These are phyloP conservation scores for Handroanthus guayacan DNA, from an alignment of 257 asterid species.

Conservation along the genomic window DNA sequence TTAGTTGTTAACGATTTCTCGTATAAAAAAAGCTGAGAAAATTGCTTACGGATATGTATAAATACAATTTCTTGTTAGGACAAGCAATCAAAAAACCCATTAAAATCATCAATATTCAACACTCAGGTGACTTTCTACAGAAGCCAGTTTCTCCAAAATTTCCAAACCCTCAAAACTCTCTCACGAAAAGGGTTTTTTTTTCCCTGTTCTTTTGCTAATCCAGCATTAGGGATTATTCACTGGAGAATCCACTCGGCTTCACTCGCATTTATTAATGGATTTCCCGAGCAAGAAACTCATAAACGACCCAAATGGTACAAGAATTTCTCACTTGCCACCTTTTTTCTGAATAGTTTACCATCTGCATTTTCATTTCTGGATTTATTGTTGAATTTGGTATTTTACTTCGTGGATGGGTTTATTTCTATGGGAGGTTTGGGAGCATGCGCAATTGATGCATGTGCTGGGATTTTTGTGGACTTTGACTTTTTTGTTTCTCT, in stretches of 20 bases:
- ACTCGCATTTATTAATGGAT: constrained; percentile 58
- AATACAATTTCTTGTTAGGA: constrained; percentile 38
- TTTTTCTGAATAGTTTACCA: neutral
- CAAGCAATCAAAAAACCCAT: constrained; percentile 36
- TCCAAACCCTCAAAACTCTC: constrained; percentile 47
- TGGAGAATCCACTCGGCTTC: constrained; percentile 6
- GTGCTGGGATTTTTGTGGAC: constrained; percentile 36
- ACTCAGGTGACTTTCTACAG: constrained; percentile 54
- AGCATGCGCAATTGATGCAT: constrained; percentile 39
- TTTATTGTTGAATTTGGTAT: constrained; percentile 21
- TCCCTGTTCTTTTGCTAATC: constrained; percentile 6
- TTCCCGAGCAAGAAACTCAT: constrained; percentile 84
- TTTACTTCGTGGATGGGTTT: constrained; percentile 21
- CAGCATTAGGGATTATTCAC: constrained; percentile 42
- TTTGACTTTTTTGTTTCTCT: constrained; percentile 31
- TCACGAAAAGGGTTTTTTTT: constrained; percentile 41
- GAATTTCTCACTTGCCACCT: constrained; percentile 22
- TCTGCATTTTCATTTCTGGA: constrained; percentile 36
- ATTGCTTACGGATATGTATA: neutral
- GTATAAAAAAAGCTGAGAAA: no score
- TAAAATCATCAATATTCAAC: constrained; percentile 56
- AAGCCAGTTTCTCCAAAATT: constrained; percentile 48
- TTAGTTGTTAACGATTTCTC: no score
- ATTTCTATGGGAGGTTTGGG: constrained; percentile 6
- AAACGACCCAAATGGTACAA: constrained; percentile 83